Percentiles rank a stretch among this genome's conserved stretches.
Conservation (phyloP, 163 green algal genomes). For the Volvox carteri region DNA sequence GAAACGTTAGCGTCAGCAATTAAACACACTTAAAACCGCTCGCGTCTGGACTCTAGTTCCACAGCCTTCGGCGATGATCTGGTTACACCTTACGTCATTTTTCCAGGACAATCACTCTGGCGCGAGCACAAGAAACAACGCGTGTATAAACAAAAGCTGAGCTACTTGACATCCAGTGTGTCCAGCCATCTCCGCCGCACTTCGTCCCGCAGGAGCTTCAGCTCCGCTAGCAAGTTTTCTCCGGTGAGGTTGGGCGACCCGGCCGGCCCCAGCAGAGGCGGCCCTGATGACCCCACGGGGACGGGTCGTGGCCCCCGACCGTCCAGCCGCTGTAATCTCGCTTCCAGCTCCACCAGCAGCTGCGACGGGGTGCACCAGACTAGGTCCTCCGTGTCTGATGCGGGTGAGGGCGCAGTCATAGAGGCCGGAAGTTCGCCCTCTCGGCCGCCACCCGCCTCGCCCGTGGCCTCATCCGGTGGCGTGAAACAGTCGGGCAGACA, state of each 20-base stretch:
- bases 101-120: too few relatives aligned
- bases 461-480: conserved; percentile 54
- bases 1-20: too few relatives aligned
- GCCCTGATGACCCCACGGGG: not conserved
- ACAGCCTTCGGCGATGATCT: too few relatives aligned
- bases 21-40: too few relatives aligned
- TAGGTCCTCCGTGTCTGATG: conserved; percentile 28
- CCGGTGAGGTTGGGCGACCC: not conserved
- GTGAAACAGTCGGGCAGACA: conserved; percentile 77
- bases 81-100: too few relatives aligned
- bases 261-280: not conserved
- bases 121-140: too few relatives aligned
- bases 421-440: not conserved
- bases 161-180: conserved; percentile 10
- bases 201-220: conserved; percentile 38
- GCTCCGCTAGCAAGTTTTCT: conserved; percentile 36
- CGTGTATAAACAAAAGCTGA: too few relatives aligned
- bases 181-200: conserved; percentile 41
- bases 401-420: conserved; percentile 22
- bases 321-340: conserved; percentile 35
- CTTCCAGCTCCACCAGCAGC: conserved; percentile 52
- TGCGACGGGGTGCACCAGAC: conserved; percentile 48
- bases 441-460: not conserved
- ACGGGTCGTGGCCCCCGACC: not conserved
- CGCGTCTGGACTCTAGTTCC: too few relatives aligned